Evolutionary conservation across 305 asterid genomes (phyloP).

Genomic region (Plantago coronopus): DNA sequence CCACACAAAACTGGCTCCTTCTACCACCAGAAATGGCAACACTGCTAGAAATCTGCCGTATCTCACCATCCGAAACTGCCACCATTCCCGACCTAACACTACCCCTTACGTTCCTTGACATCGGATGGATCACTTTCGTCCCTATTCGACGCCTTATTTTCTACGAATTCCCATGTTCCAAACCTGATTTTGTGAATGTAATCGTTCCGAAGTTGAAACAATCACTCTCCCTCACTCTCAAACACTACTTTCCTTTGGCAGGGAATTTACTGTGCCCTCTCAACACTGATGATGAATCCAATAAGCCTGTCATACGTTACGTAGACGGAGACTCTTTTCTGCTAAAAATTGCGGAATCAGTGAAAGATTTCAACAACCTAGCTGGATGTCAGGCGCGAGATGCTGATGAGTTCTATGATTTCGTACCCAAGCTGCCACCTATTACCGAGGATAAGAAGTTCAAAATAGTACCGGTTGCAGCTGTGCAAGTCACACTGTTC

Average conservation of each 20-base stretch:
- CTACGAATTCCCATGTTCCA: slow-evolving; percentile 24
- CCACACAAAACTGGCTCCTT: neutral
- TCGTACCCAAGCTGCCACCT: slow-evolving; percentile 25
- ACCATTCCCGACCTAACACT: slow-evolving; percentile 21
- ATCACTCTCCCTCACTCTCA: slow-evolving; percentile 36
- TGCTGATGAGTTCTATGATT: slow-evolving; percentile 25
- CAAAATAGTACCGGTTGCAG: slow-evolving; percentile 15
- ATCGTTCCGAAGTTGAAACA: slow-evolving; percentile 32
- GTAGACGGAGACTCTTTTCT: slow-evolving; percentile 19
- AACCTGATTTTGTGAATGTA: slow-evolving; percentile 24
- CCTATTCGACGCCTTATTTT: slow-evolving; percentile 32
- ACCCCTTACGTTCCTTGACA: slow-evolving; percentile 36
- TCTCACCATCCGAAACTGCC: slow-evolving; percentile 26
- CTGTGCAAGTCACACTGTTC: slow-evolving; percentile 34
- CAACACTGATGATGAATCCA: neutral
- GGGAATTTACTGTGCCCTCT: slow-evolving; percentile 23
- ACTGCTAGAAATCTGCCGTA: slow-evolving; percentile 15
- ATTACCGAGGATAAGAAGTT: slow-evolving; percentile 3
- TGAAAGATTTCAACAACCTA: slow-evolving; percentile 26
- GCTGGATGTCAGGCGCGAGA: slow-evolving; percentile 20
- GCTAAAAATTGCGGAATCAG: slow-evolving; percentile 14
- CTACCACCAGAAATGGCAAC: slow-evolving; percentile 1
- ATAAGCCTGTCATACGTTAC: slow-evolving; percentile 15
- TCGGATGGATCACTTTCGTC: slow-evolving; percentile 28
- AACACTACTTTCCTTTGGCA: slow-evolving; percentile 31